Evolutionary conservation across 805 yeast species (phyloP), one percentile per base, ranked within the genome.

Genomic region (Ogataea naganishii): DNA sequence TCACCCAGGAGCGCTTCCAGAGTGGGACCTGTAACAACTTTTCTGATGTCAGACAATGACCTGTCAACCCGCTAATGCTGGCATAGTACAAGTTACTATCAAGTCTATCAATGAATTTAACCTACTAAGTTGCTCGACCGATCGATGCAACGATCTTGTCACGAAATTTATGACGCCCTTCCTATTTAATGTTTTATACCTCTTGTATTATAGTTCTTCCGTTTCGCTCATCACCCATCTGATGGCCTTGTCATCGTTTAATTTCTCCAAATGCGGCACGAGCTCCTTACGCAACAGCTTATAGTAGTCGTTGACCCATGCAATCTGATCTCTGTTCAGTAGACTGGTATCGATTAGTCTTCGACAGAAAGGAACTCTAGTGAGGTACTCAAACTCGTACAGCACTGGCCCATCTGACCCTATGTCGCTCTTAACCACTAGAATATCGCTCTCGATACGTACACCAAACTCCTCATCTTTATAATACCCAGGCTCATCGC

Each of bases 401-500:
- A 29, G 14, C 10, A 15, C 18, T 13, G 16, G 11, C n/a, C 12
- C 53, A 66, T 71, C 40, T 66, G 66, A 44, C 18, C 40, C 34
- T 38, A 62, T 61, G 4, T 60, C 54, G 14, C 58, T 57, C 18
- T 58, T 58, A 13, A 77, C 73, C 23, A 72, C 64, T 27, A 78
- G 64, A 25, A 92, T 52, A 42, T 86, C 88, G 49, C 85, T 81
- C 56, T 92, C 98, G 32, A 92, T 73, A 41, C 98, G 68, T 37
- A 89, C 71, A 8, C 98, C 98, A 52, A 71, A 86, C 37, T 78
- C 75, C n/a, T 88, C 89, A 43, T 84, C 95, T 39, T 79, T 74
- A 53, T 92, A 92, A 52, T 64, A 89, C 0, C 98, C 98, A 0
- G 98, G 98, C 54, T 92, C 98, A 56, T 88, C 88, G 29, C 94